Evolutionary conservation across 768 basidiomycete genomes (phyloP).

Genomic region (Auricularia sp.): DNA sequence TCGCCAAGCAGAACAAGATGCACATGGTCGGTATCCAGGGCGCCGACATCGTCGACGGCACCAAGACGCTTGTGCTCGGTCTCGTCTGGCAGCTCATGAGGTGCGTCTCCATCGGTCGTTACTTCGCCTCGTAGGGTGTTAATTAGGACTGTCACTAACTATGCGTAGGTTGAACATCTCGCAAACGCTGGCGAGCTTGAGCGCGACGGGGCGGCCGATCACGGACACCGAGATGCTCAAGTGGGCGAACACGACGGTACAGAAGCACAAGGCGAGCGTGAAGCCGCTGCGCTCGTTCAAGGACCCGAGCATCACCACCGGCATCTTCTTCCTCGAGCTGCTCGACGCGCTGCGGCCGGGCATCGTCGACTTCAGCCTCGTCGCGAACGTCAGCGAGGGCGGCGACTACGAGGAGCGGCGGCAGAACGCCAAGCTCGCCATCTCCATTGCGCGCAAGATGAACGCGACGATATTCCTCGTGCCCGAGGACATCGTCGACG

Average conservation of each 20-base stretch:
- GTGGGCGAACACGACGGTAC: conserved; percentile 90
- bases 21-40: conserved; percentile 96
- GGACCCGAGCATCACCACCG: conserved; percentile 81
- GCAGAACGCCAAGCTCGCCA: conserved; percentile 93
- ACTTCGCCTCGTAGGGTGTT: no score
- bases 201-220: conserved; percentile 66
- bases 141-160: conserved; percentile 3
- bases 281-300: conserved; percentile 84
- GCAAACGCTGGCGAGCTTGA: conserved; percentile 72
- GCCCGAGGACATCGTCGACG: conserved; percentile 93
- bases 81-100: conserved; percentile 98
- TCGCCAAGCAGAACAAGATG: conserved; percentile 88
- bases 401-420: conserved; percentile 80
- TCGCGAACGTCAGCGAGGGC: conserved; percentile 46
- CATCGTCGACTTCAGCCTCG: conserved; percentile 82
- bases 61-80: conserved; percentile 85
- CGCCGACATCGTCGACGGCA: conserved; percentile 92
- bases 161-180: conserved; percentile 56
- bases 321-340: conserved; percentile 86
- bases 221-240: conserved; percentile 89
- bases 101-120: no score
- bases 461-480: conserved; percentile 93
- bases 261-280: conserved; percentile 49
- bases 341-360: conserved; percentile 87
- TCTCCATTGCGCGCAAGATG: conserved; percentile 98